phyloP scores from a whole-genome alignment of 106 monocot genomes.

The Dendrobium chrysotoxum region DNA sequence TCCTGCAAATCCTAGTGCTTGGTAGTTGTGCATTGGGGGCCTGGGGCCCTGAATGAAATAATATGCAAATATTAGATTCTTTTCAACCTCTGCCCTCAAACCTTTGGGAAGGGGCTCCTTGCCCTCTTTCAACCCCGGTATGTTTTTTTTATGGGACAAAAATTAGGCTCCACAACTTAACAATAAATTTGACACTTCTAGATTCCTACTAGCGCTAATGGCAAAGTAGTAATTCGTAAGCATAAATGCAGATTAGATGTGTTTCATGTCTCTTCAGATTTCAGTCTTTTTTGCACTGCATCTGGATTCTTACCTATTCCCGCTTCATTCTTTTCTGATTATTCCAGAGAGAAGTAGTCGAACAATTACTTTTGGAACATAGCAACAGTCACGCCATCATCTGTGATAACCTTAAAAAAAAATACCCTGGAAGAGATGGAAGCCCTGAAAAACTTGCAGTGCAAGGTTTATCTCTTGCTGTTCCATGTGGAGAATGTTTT shows the following conservation, averaged over 20 bases:
- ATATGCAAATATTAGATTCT: too few species aligned
- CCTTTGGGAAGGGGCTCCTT: too few species aligned
- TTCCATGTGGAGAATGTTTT: constrained; percentile 83
- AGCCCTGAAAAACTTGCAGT: constrained; percentile 81
- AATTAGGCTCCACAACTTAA: too few species aligned
- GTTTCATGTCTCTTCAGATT: not conserved
- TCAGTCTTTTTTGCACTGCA: not conserved
- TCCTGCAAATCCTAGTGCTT: too few species aligned
- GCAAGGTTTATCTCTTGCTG: constrained; percentile 66
- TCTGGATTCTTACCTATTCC: not conserved
- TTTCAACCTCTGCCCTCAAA: too few species aligned
- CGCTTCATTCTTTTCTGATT: not conserved
- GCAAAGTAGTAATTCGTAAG: not conserved
- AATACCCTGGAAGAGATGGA: constrained; percentile 70
- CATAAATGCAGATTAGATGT: not conserved
- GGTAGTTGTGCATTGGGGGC: too few species aligned
- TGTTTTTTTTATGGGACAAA: too few species aligned
- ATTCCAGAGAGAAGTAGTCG: constrained; percentile 60
- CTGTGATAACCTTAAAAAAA: constrained; percentile 64
- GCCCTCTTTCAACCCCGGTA: too few species aligned
- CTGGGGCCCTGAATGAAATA: too few species aligned
- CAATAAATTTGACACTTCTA: not conserved
- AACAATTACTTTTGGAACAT: constrained; percentile 42
- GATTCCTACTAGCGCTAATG: not conserved
- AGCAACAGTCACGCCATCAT: constrained; percentile 46